A percentile compares a stretch with the other conserved stretches of the same genome.
Evolutionary conservation across 345 rosid species (phyloP).

Genomic region (Euphorbia lathyris): DNA sequence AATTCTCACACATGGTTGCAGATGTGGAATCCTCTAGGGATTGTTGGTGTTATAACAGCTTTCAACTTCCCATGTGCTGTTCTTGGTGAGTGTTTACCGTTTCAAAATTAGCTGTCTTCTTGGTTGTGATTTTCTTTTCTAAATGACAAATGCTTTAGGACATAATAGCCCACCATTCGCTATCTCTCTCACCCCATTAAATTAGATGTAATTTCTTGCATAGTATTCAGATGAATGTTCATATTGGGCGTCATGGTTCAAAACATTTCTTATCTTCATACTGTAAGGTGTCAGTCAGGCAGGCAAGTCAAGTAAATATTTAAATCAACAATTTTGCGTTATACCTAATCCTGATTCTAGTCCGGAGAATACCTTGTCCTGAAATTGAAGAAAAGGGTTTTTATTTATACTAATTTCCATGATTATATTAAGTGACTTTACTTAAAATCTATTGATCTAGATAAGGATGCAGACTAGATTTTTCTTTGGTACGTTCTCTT

Average conservation of each 20-base stretch:
- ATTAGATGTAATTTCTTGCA: no score
- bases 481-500: no score
- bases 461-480: no score
- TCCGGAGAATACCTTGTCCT: not conserved
- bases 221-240: no score
- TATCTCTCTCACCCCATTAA: not conserved
- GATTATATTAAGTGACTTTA: not conserved
- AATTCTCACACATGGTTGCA: constrained; percentile 26
- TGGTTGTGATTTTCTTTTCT: not conserved
- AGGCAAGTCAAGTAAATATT: not conserved
- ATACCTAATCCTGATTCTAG: not conserved
- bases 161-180: not conserved
- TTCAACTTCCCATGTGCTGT: constrained; percentile 98
- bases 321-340: not conserved
- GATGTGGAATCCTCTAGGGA: constrained; percentile 98
- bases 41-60: constrained; percentile 97
- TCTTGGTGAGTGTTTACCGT: constrained; percentile 60
- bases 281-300: no score
- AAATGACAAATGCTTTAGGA: not conserved
- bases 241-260: no score
- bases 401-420: not conserved
- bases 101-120: not conserved
- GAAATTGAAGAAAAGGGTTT: not conserved
- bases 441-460: not conserved
- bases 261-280: no score